phyloP scores from a whole-genome alignment of 1,284 basidiomycete species.

The Cystobasidiaceae sp. region DNA sequence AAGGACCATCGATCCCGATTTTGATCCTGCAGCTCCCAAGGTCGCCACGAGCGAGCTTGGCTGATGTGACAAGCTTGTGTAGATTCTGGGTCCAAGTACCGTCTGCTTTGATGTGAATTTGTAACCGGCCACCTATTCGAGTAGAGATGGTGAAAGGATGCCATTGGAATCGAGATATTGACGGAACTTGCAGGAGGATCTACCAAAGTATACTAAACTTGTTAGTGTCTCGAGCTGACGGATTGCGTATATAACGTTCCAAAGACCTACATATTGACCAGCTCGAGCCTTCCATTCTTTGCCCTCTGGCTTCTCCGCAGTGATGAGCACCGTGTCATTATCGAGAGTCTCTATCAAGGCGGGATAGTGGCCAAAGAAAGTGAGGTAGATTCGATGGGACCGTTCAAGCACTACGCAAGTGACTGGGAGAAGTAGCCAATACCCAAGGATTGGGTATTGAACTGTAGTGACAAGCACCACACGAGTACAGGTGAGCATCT shows the following conservation, averaged over 20 bases:
- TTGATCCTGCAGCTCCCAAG: neutral
- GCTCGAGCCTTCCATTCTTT: conserved; percentile 20
- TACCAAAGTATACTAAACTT: too few relatives aligned
- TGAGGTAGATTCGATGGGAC: neutral
- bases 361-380: conserved; percentile 8
- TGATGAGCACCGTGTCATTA: conserved; percentile 22
- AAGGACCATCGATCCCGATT: conserved; percentile 26
- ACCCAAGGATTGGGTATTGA: conserved; percentile 24
- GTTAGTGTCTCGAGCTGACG: neutral
- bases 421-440: conserved; percentile 28
- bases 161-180: conserved; percentile 27
- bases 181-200: conserved; percentile 21
- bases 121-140: conserved; percentile 18
- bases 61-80: conserved; percentile 2
- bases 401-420: conserved; percentile 9
- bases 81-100: conserved; percentile 23
- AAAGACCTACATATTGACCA: conserved; percentile 20
- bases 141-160: conserved; percentile 29
- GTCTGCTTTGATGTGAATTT: conserved; percentile 30
- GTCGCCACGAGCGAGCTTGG: neutral
- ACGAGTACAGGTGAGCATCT: too few relatives aligned
- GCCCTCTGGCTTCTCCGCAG: conserved; percentile 21
- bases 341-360: conserved; percentile 24
- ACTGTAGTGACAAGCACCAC: conserved; percentile 5
- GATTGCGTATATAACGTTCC: neutral